Conservation (phyloP, 2,329 filamentous ascomycete genomes). For the Monilinia vaccinii-corymbosi region DNA sequence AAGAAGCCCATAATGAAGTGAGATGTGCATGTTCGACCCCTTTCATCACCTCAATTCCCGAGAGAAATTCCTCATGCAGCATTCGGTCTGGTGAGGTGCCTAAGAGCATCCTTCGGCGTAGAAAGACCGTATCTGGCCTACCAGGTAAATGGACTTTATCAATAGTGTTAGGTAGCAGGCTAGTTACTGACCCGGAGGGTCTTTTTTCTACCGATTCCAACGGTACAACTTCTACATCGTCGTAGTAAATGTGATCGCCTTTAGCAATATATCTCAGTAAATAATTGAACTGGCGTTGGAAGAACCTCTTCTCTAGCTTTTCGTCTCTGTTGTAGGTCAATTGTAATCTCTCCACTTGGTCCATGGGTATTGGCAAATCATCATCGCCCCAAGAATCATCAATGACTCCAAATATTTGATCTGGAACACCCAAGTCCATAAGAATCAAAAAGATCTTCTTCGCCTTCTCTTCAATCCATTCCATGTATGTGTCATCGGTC, state of each 20-base stretch:
- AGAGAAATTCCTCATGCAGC: constrained; percentile 45
- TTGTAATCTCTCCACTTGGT: constrained; percentile 54
- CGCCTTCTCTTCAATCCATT: constrained; percentile 64
- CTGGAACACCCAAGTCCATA: constrained; percentile 58
- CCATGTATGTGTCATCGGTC: constrained; percentile 68
- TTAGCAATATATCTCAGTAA: constrained; percentile 54
- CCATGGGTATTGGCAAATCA: constrained; percentile 59
- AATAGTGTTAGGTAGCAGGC: constrained; percentile 34
- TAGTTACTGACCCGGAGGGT: constrained; percentile 33
- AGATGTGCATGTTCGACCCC: constrained; percentile 58
- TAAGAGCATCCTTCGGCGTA: constrained; percentile 48
- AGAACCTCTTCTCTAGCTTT: constrained; percentile 59
- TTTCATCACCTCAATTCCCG: constrained; percentile 50
- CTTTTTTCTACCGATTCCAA: constrained; percentile 56
- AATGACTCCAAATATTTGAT: constrained; percentile 66
- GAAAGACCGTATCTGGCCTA: constrained; percentile 46
- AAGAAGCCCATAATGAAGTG: constrained; percentile 62
- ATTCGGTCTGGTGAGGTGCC: constrained; percentile 38
- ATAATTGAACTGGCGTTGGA: constrained; percentile 61
- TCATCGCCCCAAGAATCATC: constrained; percentile 71
- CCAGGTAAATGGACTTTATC: constrained; percentile 57
- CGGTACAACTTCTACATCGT: constrained; percentile 59
- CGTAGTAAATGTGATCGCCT: constrained; percentile 54
- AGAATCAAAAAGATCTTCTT: constrained; percentile 64
- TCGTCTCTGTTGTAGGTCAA: constrained; percentile 52